Base-by-base conservation (phyloP, 345 rosid genomes). In the Ceriops zippeliana region DNA sequence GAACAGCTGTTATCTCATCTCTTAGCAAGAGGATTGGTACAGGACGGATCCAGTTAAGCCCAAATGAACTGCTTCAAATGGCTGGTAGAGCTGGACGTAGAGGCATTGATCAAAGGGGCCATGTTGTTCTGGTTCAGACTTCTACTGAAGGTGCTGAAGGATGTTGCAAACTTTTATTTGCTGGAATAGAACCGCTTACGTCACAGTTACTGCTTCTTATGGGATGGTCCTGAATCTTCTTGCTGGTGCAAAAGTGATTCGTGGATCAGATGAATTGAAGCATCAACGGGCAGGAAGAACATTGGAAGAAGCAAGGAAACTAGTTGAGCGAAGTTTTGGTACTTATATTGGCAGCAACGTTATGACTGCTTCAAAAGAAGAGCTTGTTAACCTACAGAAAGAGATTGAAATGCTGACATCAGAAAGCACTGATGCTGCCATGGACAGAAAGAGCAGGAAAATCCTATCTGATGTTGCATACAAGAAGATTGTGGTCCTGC, bases 81-180 rank as follows among this genome's bases (percentile, higher is more conserved):
- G 97, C 99, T 0, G 99, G 99, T 15, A 95, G 99, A 67, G 96
- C 97, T 78, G 99, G 99, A 71, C 93, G 96, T 52, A 86, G 96
- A 82, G 99, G 97, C 61, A 91, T 87, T 70, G 99, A 95, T 78
- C 81, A 86, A 70, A 83, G 73, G 75, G 99, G 98, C 32, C 85
- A 93, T 70, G 95, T 89, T 24, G 96, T 91, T 61, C 78, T 91
- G 72, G 77, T 91, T 72, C 99, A 89, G 82, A 79, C 90, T 65
- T 75, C 96, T 53, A 80, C 83, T 65, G 99, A 95, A 87, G 99
- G 93, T 67, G 96, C 96, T 47, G 97, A 95, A 81, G 97, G 87
- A 69, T 83, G 93, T 78, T 89, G 90, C 80, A 89, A 91, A 76
- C 80, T 95, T 75, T 86, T 95, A 49, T 89, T 91, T 73, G 74